Evolutionary conservation across 78 protist species (phyloP), one percentile per base, ranked within the genome.

Genomic region (slime mould (Dictyostelium discoideum)): DNA sequence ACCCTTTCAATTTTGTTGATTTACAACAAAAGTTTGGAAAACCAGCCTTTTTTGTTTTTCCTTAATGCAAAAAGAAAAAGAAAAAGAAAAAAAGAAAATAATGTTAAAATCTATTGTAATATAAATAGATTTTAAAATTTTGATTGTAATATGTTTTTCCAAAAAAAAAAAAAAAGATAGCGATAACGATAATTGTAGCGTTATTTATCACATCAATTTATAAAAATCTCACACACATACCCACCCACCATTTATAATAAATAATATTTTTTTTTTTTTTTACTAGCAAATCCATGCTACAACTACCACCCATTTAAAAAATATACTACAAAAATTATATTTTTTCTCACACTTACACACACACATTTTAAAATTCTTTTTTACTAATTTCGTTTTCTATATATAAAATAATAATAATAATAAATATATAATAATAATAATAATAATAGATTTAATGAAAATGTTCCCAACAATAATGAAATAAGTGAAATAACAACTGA

Each of bases 391-490:
- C 65, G 10, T 69, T 50, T 80, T 42, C 10, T 54, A 81, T 22
- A 29, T 20, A 50, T 57, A 16, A 80, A 29, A 20, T 48, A 32
- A 48, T 32, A 50, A 22, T 37, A 32, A 22, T 63, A n/a, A 69
- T 37, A 72, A n/a, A 81, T 22, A 29, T 20, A 50, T 57, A 16
- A 80, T n/a, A 29, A 20, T 48, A 32, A 48, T 32, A 50, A 22
- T 37, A 32, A 22, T 63, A n/a, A 69, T 37, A 72, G 78, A 74
- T 79, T 84, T 42, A 74, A 26, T 54, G 92, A 60, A 86, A 85
- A 26, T 85, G 26, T 16, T 69, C 20, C 67, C 69, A 84, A 84
- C 40, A 84, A 37, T 84, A 69, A 26, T 69, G 77, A 29, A 26
- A 69, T 20, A 69, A 69, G 20, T 26, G 32, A 26, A 84, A 60